Base-by-base conservation (phyloP, 371 early-diverging fungal genomes). In the Conidiobolus coronatus region DNA sequence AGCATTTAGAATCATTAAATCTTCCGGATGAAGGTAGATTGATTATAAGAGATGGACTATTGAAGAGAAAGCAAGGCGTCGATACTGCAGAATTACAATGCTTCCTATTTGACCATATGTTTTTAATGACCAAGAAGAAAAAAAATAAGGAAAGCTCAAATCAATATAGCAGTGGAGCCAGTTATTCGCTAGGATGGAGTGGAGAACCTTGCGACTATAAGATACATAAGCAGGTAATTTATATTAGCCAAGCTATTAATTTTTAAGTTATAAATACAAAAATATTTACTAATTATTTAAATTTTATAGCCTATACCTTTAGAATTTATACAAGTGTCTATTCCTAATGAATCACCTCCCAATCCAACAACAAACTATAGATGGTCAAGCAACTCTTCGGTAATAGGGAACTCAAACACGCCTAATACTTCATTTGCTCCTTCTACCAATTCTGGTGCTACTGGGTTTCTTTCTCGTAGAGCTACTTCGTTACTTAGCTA, bases 81-180 rank as follows among this genome's bases (percentile, higher is more conserved):
- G 80, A 79, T 40, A 63, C 66, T 15, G 62, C 72, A 0, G 79
- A 81, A 19, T 52, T 89, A 13, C 64, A 66, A 35, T 73, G 88
- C 17, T 82, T 81, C 55, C 57, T 91, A 21, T 73, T 93, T 37
- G 94, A 93, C 53, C 86, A 90, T 58, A 68, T 71, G 43, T 59
- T 93, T 13, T 55, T 93, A 11, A 61, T 91, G 55, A 71, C 82
- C 39, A 81, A 79, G 55, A 63, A 65, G 36, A 70, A 72, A 65
- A 59, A 66, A 47, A 59, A 59, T 47, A 42, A 60, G 55, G 53
- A 74, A 46, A 57, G 59, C 9, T 29, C 29, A 5, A 29, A 9
- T 29, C 29, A 29, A 29, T 29, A 29, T 29, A 29, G 9, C 29
- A 29, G 29, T 9, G 29, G 29, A 5, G 29, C 29, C 3, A 29